Conservation (phyloP, 805 yeast genomes). For the Yarrowia keelungensis region DNA sequence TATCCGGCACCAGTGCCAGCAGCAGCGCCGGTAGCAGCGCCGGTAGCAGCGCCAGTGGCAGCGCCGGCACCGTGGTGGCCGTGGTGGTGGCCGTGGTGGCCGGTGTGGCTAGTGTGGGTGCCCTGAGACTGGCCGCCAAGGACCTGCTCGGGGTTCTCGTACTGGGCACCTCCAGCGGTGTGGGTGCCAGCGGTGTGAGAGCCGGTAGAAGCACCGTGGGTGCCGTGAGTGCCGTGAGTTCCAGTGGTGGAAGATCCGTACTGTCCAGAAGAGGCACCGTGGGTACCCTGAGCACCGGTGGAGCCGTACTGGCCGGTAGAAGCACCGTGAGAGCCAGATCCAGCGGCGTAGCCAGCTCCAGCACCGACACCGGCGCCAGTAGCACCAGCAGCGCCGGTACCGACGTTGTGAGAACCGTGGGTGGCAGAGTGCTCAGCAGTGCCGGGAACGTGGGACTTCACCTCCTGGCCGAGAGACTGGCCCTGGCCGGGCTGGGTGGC, state of each 20-base stretch:
- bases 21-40: conserved; percentile 34
- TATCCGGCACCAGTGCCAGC: conserved; percentile 28
- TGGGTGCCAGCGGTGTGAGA: background rate
- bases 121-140: conserved; percentile 14
- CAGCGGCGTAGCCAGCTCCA: conserved; percentile 30
- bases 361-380: conserved; percentile 39
- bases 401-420: conserved; percentile 14
- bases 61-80: conserved; percentile 14
- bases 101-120: background rate
- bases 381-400: conserved; percentile 15
- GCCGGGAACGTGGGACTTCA: conserved; percentile 28
- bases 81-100: conserved; percentile 14
- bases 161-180: conserved; percentile 23
- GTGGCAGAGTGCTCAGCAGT: conserved; percentile 26
- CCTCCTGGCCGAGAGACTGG: conserved; percentile 18
- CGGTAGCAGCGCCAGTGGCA: conserved; percentile 33
- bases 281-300: conserved; percentile 4
- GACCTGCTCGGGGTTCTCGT: conserved; percentile 21
- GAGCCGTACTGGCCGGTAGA: background rate
- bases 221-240: background rate
- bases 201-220: conserved; percentile 22
- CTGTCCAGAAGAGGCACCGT: conserved; percentile 9
- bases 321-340: conserved; percentile 5
- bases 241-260: conserved; percentile 9
- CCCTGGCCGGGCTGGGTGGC: conserved; percentile 27